Base-by-base conservation (phyloP, 2,329 filamentous ascomycete genomes). In the Calonectria hawksworthii region DNA sequence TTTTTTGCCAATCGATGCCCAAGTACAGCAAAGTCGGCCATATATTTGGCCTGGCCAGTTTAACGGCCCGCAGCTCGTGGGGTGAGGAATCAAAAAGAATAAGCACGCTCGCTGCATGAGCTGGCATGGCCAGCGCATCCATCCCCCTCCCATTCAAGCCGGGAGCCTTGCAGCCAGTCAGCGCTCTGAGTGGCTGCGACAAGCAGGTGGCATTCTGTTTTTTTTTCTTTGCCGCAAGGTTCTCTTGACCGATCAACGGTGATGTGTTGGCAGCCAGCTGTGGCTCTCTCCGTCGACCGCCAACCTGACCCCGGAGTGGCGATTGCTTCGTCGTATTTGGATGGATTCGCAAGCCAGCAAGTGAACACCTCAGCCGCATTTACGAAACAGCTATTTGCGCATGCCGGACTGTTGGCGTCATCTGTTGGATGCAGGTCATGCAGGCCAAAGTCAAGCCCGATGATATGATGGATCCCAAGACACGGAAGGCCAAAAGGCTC, bases 51-150 rank as follows among this genome's bases (percentile, higher is more conserved):
- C 26, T 47, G 41, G 23, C 61, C 26, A 16, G 47, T 28, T 47
- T 66, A 3, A 14, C 28, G 32, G 38, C 50, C 38, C 21, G 30
- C 38, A 54, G 73, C 56, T 80, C 44, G 69, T 72, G 56, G 64
- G 52, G 50, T 56, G 51, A 69, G 38, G 30, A 47, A 69, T 47
- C 18, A 63, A 54, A 51, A 61, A n/a, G 44, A 70, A 64, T 64
- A 70, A 70, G 68, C 68, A 61, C 59, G 44, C 71, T 67, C 41
- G 66, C 72, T 68, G 74, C 73, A 68, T 80, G 80, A 76, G 80
- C 77, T 81, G 80, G 80, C 79, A 81, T 77, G 74, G 80, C 78
- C 80, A 81, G 72, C 80, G 80, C 80, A 81, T 81, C 78, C 80
- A 81, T 81, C 78, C 71, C 50, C 67, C 61, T 74, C 54, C 59